Conservation (phyloP, 352 stramenopile genomes). For the Sclerospora graminicola region DNA sequence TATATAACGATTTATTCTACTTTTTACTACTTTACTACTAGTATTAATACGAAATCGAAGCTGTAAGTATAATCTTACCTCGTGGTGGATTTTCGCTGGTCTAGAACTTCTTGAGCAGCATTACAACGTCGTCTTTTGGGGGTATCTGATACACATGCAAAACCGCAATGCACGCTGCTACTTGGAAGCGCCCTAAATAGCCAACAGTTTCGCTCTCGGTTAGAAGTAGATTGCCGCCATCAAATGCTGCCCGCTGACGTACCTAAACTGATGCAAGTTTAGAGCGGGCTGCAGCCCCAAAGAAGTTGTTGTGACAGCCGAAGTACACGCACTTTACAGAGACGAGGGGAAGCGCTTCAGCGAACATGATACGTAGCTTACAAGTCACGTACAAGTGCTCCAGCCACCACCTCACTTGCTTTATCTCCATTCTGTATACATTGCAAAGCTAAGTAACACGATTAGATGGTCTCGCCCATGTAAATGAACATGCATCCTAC, state of each 20-base stretch:
- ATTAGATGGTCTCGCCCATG: slow-evolving; percentile 77
- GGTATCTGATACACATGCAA: slow-evolving; percentile 47
- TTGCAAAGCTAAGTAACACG: slow-evolving; percentile 84
- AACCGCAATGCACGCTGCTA: slow-evolving; percentile 41
- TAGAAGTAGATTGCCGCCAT: too few relatives aligned
- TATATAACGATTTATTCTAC: too few relatives aligned
- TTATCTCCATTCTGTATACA: slow-evolving; percentile 31
- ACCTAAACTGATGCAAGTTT: slow-evolving; percentile 63
- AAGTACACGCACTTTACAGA: slow-evolving; percentile 76
- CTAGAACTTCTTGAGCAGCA: slow-evolving; percentile 85
- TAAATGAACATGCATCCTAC: too few relatives aligned
- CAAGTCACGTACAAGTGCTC: slow-evolving; percentile 82
- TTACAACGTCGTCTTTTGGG: slow-evolving; percentile 79
- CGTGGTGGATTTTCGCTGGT: slow-evolving; percentile 80
- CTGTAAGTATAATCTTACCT: slow-evolving; percentile 25
- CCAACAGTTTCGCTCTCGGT: neutral
- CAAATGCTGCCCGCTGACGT: neutral
- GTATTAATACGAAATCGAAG: neutral
- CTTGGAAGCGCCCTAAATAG: too few relatives aligned
- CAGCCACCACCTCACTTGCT: slow-evolving; percentile 32
- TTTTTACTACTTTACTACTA: too few relatives aligned
- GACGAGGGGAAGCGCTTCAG: slow-evolving; percentile 71
- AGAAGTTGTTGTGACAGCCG: slow-evolving; percentile 88
- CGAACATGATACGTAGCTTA: slow-evolving; percentile 93
- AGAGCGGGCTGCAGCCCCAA: slow-evolving; percentile 89